Evolutionary conservation across 331 rosid genomes (phyloP), one percentile per base, ranked within the genome.

Genomic region (Pyrus hybrid): DNA sequence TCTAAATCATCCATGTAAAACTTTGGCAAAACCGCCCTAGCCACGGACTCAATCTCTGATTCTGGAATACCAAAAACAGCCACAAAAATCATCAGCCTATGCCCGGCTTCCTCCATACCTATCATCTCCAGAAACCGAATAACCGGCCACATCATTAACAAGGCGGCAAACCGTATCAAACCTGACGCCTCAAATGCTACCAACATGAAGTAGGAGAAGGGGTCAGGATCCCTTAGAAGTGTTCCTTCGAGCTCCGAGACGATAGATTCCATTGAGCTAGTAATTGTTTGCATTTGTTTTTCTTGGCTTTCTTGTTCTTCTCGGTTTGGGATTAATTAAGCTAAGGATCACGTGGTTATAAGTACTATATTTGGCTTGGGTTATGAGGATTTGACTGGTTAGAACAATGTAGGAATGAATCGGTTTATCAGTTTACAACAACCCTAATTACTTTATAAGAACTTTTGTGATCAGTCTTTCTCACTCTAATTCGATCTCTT

Each of bases 171-270:
- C 11, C 99, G 91, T 71, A 94, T 47, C 86, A 92, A 65, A 58
- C 99, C 93, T 0, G 97, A 90, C 0, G 97, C 90, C 74, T 94
- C 99, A n/a, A 92, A 94, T 16, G 99, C 96, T 6, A 92, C 82
- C 25, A 94, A 58, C 97, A 92, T 89, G 88, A 90, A 92, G 87
- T 90, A 94, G 9, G 97, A 85, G 82, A 92, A 94, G 0, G 84
- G 51, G 73, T 89, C 90, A 0, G 83, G 33, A 68, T 88, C 87
- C 79, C 82, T 90, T 51, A 94, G 70, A 69, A 94, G 91, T 8
- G 93, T 81, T n/a, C 97, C 99, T 85, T 94, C 97, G 21, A 94
- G 85, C 86, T 90, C 97, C 2, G 89, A 85, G 25, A 85, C 88
- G 17, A 89, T 88, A 6, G 96, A 84, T 9, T 84, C 85, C 93